phyloP scores from a whole-genome alignment of 202 grass and related monocot species.

The Thinopyrum obtusiflorum region DNA sequence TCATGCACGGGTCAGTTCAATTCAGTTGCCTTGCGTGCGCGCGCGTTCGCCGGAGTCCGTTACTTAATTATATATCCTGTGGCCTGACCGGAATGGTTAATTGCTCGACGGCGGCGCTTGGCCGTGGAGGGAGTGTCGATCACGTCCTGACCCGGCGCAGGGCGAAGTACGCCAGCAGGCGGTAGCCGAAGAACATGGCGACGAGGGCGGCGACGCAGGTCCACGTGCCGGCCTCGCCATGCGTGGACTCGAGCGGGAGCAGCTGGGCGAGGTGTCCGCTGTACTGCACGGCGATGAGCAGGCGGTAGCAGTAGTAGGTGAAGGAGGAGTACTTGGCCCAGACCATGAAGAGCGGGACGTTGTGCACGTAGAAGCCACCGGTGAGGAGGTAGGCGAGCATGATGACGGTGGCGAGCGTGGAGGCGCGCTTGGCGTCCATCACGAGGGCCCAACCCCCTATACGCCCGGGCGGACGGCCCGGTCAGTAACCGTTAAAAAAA shows the following conservation, averaged over 20 bases:
- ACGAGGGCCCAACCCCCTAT: too few relatives aligned
- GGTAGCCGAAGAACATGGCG: slow-evolving; percentile 76
- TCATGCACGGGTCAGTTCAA: neutral
- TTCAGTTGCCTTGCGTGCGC: neutral
- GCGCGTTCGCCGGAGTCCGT: neutral
- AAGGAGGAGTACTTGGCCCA: slow-evolving; percentile 96
- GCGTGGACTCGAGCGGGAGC: slow-evolving; percentile 16
- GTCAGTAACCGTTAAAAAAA: too few relatives aligned
- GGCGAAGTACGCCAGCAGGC: slow-evolving; percentile 72
- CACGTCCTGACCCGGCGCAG: slow-evolving; percentile 53
- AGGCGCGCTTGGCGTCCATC: slow-evolving; percentile 94
- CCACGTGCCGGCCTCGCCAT: slow-evolving; percentile 19
- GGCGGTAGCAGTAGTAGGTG: slow-evolving; percentile 88
- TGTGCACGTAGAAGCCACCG: slow-evolving; percentile 81
- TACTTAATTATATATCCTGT: neutral
- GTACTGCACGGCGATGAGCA: slow-evolving; percentile 86
- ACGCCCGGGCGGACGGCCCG: too few relatives aligned
- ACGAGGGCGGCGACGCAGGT: slow-evolving; percentile 45
- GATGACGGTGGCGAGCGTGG: slow-evolving; percentile 64
- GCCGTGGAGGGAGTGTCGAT: neutral
- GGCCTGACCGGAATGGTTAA: neutral
- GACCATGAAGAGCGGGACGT: slow-evolving; percentile 68
- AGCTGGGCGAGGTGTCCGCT: neutral
- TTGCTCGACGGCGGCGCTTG: too few relatives aligned
- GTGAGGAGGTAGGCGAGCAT: slow-evolving; percentile 95